Conservation (phyloP, 2,329 filamentous ascomycete genomes). For the Ophiostoma piceae region DNA sequence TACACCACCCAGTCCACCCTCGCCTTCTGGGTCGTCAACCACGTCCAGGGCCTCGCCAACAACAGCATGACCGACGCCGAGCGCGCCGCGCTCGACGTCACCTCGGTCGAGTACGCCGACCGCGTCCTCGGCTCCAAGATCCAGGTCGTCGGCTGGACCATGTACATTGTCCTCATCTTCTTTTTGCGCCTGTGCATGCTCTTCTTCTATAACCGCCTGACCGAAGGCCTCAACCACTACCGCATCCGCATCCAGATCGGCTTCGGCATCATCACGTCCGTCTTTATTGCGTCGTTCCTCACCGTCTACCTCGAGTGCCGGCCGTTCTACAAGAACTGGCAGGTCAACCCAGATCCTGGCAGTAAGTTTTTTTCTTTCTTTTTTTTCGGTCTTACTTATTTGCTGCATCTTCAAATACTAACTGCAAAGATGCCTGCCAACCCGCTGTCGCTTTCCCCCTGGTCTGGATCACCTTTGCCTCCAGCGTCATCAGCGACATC, state of each 20-base stretch:
- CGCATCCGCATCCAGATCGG: constrained; percentile 23
- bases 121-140: constrained; percentile 47
- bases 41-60: constrained; percentile 47
- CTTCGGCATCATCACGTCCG: neutral
- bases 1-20: constrained; percentile 47
- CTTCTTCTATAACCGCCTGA: constrained; percentile 50
- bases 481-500: constrained; percentile 48
- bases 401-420: too few species aligned
- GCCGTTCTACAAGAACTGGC: constrained; percentile 26
- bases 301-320: constrained; percentile 18
- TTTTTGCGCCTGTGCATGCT: constrained; percentile 50
- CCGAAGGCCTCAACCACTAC: constrained; percentile 28
- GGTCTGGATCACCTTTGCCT: constrained; percentile 44
- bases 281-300: constrained; percentile 16
- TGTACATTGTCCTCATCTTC: constrained; percentile 50
- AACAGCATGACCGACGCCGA: constrained; percentile 50
- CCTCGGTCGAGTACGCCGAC: constrained; percentile 40
- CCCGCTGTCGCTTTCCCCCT: constrained; percentile 33
- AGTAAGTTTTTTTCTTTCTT: constrained; percentile 19
- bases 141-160: constrained; percentile 49
- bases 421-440: constrained; percentile 45
- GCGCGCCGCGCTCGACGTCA: constrained; percentile 39
- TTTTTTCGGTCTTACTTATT: too few species aligned
- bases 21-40: constrained; percentile 45
- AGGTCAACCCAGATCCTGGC: constrained; percentile 28